These are phyloP conservation scores for Ustulina deusta DNA, from an alignment of 2,329 filamentous ascomycete genomes.

Conservation along the genomic window DNA sequence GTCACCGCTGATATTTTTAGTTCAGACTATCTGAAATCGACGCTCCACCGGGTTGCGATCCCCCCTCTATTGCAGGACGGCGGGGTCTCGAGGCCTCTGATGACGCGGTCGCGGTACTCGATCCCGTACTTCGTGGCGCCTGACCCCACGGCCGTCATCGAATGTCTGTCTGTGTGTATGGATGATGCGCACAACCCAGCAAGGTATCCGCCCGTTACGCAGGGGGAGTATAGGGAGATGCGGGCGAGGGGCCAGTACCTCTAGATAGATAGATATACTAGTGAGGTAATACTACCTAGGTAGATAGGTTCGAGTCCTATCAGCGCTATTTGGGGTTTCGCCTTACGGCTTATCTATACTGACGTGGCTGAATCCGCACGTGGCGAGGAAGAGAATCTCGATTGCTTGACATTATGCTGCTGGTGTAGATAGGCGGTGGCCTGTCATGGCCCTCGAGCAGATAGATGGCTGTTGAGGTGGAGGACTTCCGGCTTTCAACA, in stretches of 20 bases:
- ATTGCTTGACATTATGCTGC: neutral
- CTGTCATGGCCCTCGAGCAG: no score
- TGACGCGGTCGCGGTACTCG: constrained; percentile 66
- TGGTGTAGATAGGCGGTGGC: neutral
- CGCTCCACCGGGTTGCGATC: constrained; percentile 64
- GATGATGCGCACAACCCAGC: constrained; percentile 56
- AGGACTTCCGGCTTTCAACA: neutral
- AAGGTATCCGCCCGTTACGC: constrained; percentile 61
- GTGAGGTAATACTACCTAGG: no score
- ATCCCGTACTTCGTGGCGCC: constrained; percentile 71
- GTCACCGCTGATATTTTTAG: constrained; percentile 19
- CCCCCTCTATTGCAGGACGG: constrained; percentile 51
- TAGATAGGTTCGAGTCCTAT: no score
- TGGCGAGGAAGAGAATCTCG: neutral
- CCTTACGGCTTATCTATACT: no score
- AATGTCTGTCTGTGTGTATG: constrained; percentile 63
- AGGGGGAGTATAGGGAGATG: constrained; percentile 49
- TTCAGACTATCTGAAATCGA: constrained; percentile 62
- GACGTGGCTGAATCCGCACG: neutral
- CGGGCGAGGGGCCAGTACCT: constrained; percentile 48
- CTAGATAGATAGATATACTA: constrained; percentile 21
- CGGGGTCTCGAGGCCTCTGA: constrained; percentile 48
- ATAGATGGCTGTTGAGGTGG: neutral
- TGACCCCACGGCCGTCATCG: constrained; percentile 62
- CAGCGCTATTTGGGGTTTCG: no score